Evolutionary conservation across 192 early-diverging fungal species (phyloP).

Genomic region (Backusella australiensis): DNA sequence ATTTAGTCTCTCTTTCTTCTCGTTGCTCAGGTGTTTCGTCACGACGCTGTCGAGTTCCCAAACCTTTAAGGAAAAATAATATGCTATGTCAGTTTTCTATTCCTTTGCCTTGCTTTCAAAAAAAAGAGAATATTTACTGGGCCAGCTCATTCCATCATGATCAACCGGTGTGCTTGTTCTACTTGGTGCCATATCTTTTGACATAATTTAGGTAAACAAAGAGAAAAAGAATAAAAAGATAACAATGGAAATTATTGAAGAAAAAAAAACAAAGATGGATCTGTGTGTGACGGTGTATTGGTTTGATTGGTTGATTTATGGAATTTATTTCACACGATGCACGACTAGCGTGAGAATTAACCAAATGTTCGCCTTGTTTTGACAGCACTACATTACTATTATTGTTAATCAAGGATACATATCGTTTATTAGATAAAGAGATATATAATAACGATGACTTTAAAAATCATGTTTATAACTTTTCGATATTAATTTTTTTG

Average conservation of each 20-base stretch:
- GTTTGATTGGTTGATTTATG: background rate
- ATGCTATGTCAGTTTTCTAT: background rate
- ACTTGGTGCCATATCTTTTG: background rate
- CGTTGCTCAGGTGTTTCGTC: conserved; percentile 78
- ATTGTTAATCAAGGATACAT: background rate
- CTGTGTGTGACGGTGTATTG: background rate
- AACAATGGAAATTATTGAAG: background rate
- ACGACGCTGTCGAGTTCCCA: conserved; percentile 76
- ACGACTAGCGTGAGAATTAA: background rate
- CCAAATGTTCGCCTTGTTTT: background rate
- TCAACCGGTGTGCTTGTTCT: conserved; percentile 47
- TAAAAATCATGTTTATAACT: background rate
- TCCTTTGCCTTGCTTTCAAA: background rate
- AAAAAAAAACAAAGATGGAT: background rate
- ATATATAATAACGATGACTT: background rate
- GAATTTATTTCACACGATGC: background rate
- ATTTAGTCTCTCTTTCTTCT: conserved; percentile 66
- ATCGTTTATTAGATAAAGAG: background rate
- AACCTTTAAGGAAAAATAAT: conserved; percentile 43
- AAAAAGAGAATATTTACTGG: conserved; percentile 53
- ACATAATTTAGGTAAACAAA: conserved; percentile 4
- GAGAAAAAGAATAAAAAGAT: background rate
- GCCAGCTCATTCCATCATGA: conserved; percentile 77
- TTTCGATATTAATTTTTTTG: background rate
- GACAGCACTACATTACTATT: background rate